Conservation (phyloP, 2,329 filamentous ascomycete genomes). For the Sclerotinia sclerotiorum region DNA sequence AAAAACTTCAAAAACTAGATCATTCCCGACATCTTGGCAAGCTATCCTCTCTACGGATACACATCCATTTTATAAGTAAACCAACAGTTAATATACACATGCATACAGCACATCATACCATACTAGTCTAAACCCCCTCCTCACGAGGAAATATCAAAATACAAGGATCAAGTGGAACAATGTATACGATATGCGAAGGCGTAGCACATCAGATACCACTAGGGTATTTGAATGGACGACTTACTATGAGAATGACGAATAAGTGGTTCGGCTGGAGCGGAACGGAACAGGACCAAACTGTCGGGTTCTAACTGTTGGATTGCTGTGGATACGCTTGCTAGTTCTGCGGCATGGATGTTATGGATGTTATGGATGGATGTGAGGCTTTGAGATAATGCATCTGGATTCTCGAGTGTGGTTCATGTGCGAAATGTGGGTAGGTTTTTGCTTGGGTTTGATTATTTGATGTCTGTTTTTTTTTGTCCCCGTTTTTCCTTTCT, state of each 20-base stretch:
- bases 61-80: too few relatives aligned
- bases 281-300: not conserved
- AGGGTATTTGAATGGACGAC: not conserved
- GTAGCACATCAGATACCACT: not conserved
- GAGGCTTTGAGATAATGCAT: not conserved
- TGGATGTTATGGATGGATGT: not conserved
- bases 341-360: not conserved
- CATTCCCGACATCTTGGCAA: too few relatives aligned
- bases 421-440: not conserved
- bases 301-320: not conserved
- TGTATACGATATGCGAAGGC: not conserved
- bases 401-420: not conserved
- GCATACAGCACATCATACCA: not conserved
- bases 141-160: not conserved
- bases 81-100: not conserved
- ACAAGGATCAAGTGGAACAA: not conserved
- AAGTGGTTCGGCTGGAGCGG: too few relatives aligned
- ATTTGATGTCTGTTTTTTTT: too few relatives aligned
- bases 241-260: too few relatives aligned
- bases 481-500: too few relatives aligned
- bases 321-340: too few relatives aligned
- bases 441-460: too few relatives aligned
- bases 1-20: too few relatives aligned
- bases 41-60: too few relatives aligned
- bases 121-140: not conserved